These are phyloP conservation scores for Ceratonia siliqua DNA, from an alignment of 306 rosid species.

Conservation along the genomic window DNA sequence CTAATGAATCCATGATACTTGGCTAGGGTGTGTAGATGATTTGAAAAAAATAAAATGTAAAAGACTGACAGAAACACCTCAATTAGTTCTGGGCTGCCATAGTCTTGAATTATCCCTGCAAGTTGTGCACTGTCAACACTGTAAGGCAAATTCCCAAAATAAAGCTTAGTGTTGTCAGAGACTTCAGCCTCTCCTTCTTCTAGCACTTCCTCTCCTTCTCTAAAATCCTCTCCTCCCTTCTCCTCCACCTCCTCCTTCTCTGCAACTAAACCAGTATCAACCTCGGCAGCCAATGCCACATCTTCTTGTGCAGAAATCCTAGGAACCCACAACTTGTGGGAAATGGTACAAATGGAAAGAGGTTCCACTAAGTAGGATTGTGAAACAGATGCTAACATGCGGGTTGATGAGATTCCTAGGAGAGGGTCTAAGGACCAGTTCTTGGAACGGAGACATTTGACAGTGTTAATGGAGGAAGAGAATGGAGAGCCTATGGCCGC, in stretches of 20 bases:
- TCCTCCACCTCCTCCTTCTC: constrained; percentile 23
- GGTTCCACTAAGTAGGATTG: constrained; percentile 40
- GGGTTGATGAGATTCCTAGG: constrained; percentile 46
- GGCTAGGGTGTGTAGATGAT: neutral
- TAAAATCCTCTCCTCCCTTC: no score
- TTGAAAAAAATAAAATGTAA: neutral
- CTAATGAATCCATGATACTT: neutral
- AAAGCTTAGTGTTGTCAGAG: constrained; percentile 69
- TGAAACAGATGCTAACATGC: constrained; percentile 37
- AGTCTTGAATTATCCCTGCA: constrained; percentile 82
- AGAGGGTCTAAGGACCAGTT: constrained; percentile 36
- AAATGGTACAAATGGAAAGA: constrained; percentile 32
- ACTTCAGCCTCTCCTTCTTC: constrained; percentile 33
- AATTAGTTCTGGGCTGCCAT: constrained; percentile 76
- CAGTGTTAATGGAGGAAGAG: constrained; percentile 55
- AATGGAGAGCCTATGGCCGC: constrained; percentile 64
- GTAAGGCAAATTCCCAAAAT: constrained; percentile 93
- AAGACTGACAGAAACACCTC: constrained; percentile 52
- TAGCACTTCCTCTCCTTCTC: constrained; percentile 27
- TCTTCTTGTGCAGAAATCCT: constrained; percentile 62
- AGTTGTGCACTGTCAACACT: constrained; percentile 95
- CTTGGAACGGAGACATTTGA: constrained; percentile 54
- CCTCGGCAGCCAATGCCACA: constrained; percentile 45
- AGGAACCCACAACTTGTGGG: constrained; percentile 45
- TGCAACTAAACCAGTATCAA: constrained; percentile 33